Base-by-base conservation (phyloP, 345 rosid species). In the Eutrema japonicum region DNA sequence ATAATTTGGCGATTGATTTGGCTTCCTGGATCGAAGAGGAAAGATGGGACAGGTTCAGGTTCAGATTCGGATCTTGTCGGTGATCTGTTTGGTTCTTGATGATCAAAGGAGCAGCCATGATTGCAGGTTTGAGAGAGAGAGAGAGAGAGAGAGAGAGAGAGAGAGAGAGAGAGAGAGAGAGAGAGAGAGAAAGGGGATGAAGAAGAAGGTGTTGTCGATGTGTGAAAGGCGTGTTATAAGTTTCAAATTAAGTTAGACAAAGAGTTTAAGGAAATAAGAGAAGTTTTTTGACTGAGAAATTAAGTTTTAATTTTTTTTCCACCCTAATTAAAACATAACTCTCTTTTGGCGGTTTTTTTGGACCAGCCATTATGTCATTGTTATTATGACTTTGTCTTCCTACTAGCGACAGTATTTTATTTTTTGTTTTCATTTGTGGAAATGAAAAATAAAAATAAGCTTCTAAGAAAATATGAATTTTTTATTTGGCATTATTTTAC, bases 1-100 rank as follows among this genome's bases (percentile, higher is more conserved):
- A 83, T 66, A 91, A 64, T 57, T 73, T 76, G 53, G 90, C 84
- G 32, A 87, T 84, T 71, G 86, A 80, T 64, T 78, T 78, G 5
- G 84, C 86, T 78, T 91, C 97, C 14, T 59, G 67, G 68, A 85
- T 61, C 14, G 79, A 78, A 36, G 66, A 78, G 14, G 72, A 71
- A 3, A 84, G 71, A 66, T 55, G 75, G 51, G 78, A 76, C 29
- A 3, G 65, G 32, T 54, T 77, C 29, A 3, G 65, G 32, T 54
- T 9, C 9, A 53, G 78, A 66, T 36, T 62, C 30, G 33, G 80
- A 32, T 78, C 74, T 68, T 70, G 70, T 70, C 65, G 76, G 50
- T 77, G 71, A 60, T 47, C 73, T 83, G 56, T 68, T 48, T 77
- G 83, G 71, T 73, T 62, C 63, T 73, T 48, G 76, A 79, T 67